Conservation (phyloP, 2,329 filamentous ascomycete species). For the Tolypocladium pustulatum region DNA sequence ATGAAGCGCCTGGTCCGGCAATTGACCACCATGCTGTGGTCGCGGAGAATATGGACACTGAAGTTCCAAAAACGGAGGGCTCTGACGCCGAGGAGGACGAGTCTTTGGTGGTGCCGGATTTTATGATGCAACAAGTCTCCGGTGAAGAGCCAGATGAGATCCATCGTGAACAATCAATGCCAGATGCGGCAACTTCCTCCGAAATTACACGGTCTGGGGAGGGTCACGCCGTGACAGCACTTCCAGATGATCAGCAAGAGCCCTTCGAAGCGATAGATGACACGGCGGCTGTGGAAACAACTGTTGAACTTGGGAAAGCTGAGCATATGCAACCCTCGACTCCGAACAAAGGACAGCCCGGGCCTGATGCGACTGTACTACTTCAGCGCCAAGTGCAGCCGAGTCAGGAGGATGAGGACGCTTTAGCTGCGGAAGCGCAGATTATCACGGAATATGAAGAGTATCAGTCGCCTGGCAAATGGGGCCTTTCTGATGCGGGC, state of each 20-base stretch:
- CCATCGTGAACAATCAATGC: background rate
- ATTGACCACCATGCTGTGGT: background rate
- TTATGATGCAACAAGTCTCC: background rate
- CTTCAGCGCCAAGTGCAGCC: background rate
- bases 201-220: too few relatives aligned
- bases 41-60: background rate
- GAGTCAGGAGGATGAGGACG: background rate
- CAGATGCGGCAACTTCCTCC: background rate
- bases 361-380: background rate
- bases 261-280: background rate
- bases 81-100: background rate
- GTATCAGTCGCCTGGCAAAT: background rate
- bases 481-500: background rate
- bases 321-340: background rate
- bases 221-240: background rate
- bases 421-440: constrained; percentile 9
- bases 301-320: background rate
- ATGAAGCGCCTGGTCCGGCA: background rate
- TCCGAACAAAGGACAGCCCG: background rate
- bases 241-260: background rate
- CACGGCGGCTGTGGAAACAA: background rate
- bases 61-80: background rate
- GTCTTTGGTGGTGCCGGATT: background rate
- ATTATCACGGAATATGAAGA: constrained; percentile 10
- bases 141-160: background rate